These are phyloP conservation scores for Phialophora chinensis DNA, from an alignment of 2,329 filamentous ascomycete genomes.

Conservation along the genomic window DNA sequence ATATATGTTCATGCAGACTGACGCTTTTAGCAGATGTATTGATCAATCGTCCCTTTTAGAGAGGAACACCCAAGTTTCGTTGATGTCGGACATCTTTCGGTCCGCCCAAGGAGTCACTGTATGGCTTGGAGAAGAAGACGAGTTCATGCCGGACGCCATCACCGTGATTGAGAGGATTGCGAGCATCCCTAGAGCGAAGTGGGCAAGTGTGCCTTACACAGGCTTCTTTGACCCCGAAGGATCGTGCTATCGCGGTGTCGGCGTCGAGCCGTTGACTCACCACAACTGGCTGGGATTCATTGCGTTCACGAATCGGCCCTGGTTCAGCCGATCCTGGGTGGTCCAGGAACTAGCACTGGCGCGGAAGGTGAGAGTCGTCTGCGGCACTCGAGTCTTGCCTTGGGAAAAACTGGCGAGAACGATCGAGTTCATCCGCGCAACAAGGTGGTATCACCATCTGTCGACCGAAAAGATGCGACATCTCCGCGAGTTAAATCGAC, in stretches of 20 bases:
- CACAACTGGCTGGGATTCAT: slow-evolving; percentile 22
- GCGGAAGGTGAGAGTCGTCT: slow-evolving; percentile 15
- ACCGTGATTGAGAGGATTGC: slow-evolving; percentile 7
- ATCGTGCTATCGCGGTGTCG: slow-evolving; percentile 5
- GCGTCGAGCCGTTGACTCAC: slow-evolving; percentile 12
- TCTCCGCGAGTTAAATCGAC: slow-evolving; percentile 2
- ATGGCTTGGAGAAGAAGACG: slow-evolving; percentile 26
- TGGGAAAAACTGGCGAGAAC: slow-evolving; percentile 18
- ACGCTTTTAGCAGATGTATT: slow-evolving; percentile 25
- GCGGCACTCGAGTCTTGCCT: slow-evolving; percentile 7
- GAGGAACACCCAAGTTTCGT: slow-evolving; percentile 27
- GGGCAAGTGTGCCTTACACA: background rate
- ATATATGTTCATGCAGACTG: background rate
- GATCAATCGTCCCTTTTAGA: slow-evolving; percentile 33
- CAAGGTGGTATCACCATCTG: slow-evolving; percentile 20
- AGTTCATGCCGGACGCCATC: slow-evolving; percentile 11
- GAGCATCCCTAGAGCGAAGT: background rate
- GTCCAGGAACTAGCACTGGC: slow-evolving; percentile 30
- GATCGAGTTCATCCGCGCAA: slow-evolving; percentile 20
- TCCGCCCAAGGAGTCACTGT: slow-evolving; percentile 17
- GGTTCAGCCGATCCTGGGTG: slow-evolving; percentile 25
- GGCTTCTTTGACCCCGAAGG: slow-evolving; percentile 4
- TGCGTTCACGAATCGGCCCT: slow-evolving; percentile 24
- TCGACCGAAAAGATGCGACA: slow-evolving; percentile 19
- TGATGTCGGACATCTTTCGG: slow-evolving; percentile 34